These are phyloP conservation scores for Aegilops longissima DNA, from an alignment of 176 grass and related monocot species.

Conservation along the genomic window DNA sequence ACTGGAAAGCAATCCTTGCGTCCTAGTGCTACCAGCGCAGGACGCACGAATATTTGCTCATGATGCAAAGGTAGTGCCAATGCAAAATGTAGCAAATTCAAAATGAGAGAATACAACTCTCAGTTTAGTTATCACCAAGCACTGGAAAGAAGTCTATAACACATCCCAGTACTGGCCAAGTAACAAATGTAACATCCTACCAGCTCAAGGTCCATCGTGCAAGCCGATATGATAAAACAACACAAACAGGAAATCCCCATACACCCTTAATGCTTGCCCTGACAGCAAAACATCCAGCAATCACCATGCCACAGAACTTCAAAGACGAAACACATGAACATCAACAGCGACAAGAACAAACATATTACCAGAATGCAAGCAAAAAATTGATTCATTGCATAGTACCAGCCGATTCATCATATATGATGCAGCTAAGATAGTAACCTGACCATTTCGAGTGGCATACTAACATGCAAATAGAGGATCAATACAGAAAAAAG, in stretches of 20 bases:
- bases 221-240: background rate
- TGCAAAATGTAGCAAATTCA: background rate
- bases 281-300: background rate
- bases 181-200: background rate
- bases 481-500: slow-evolving; percentile 6
- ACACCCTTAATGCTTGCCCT: background rate
- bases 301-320: background rate
- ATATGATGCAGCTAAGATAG: slow-evolving; percentile 27
- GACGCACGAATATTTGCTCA: background rate
- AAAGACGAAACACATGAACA: background rate
- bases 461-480: background rate
- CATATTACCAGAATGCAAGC: background rate
- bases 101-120: background rate
- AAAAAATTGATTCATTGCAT: slow-evolving; percentile 31
- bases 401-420: slow-evolving; percentile 27
- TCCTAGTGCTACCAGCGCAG: background rate
- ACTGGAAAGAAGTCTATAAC: background rate
- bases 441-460: slow-evolving; percentile 27
- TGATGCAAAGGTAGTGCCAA: background rate
- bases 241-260: background rate
- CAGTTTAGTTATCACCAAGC: background rate
- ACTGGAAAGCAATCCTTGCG: background rate
- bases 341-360: background rate
- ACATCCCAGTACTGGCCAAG: background rate
- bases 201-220: background rate